Percentiles rank a stretch among this genome's conserved stretches.
These are phyloP conservation scores for Stygiomarasmius scandens DNA, from an alignment of 1,284 basidiomycete genomes.

Conservation along the genomic window DNA sequence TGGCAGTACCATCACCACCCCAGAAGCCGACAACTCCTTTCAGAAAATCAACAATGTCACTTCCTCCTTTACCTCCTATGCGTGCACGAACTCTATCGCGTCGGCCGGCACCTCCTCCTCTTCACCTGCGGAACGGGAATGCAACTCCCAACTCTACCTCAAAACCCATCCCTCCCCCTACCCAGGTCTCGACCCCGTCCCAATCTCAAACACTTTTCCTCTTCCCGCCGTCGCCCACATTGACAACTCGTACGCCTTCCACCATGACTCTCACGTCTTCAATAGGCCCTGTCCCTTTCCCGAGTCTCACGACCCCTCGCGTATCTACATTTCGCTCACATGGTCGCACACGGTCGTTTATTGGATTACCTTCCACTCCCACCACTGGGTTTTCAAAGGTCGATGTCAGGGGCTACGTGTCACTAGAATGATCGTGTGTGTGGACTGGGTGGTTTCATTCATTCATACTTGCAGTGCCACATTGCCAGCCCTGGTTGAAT, in stretches of 20 bases:
- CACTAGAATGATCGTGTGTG: conserved; percentile 40
- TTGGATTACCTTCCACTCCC: conserved; percentile 71
- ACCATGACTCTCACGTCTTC: conserved; percentile 72
- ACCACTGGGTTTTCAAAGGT: conserved; percentile 83
- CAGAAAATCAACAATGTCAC: conserved; percentile 13
- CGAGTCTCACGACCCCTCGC: conserved; percentile 64
- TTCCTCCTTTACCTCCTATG: conserved; percentile 31
- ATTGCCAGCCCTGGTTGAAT: background rate
- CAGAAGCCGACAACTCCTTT: conserved; percentile 2
- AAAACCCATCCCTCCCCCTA: conserved; percentile 10
- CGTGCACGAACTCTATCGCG: conserved; percentile 56
- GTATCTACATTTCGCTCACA: conserved; percentile 70
- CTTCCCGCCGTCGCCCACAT: conserved; percentile 78
- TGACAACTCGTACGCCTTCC: conserved; percentile 64
- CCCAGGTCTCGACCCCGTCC: conserved; percentile 44
- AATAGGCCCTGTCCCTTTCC: conserved; percentile 59
- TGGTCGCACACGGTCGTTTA: conserved; percentile 70
- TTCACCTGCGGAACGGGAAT: conserved; percentile 47
- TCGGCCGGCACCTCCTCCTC: conserved; percentile 56
- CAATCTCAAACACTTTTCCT: conserved; percentile 84
- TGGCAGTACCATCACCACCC: background rate
- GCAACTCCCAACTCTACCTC: conserved; percentile 24
- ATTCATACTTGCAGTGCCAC: no score
- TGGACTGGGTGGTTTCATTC: no score
- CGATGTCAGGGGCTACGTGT: conserved; percentile 76